Evolutionary conservation across 2,329 filamentous ascomycete genomes (phyloP).

Genomic region (Keithomyces neogunnii): DNA sequence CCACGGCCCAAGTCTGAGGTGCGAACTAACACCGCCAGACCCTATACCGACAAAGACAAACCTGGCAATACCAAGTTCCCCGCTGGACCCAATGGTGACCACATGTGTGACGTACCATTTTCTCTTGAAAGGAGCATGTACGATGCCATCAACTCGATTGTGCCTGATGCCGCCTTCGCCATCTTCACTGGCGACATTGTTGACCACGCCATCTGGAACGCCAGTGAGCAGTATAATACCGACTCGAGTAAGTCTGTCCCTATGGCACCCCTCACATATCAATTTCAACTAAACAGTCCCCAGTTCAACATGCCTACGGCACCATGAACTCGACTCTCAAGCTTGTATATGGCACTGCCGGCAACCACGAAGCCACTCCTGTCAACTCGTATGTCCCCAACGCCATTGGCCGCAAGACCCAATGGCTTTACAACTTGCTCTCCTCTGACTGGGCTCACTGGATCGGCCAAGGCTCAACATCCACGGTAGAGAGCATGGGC

Average conservation of each 20-base stretch:
- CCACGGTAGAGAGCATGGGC: slow-evolving; percentile 30
- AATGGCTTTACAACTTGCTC: slow-evolving; percentile 44
- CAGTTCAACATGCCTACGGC: slow-evolving; percentile 36
- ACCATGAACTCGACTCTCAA: slow-evolving; percentile 33
- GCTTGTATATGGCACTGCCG: slow-evolving; percentile 41
- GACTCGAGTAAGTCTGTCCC: slow-evolving; percentile 17
- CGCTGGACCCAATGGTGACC: slow-evolving; percentile 43
- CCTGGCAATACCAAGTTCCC: slow-evolving; percentile 40
- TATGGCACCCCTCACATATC: not conserved
- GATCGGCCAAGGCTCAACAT: slow-evolving; percentile 27
- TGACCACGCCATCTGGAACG: slow-evolving; percentile 43
- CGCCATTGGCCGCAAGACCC: slow-evolving; percentile 27
- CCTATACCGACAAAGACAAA: slow-evolving; percentile 36
- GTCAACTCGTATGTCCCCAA: slow-evolving; percentile 39
- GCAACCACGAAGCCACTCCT: slow-evolving; percentile 49
- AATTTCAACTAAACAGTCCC: not conserved
- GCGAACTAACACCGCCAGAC: slow-evolving; percentile 16
- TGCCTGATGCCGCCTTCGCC: slow-evolving; percentile 40
- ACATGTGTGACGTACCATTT: slow-evolving; percentile 43
- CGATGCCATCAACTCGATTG: slow-evolving; percentile 36
- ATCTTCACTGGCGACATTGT: slow-evolving; percentile 54
- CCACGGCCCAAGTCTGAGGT: not conserved
- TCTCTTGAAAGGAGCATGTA: slow-evolving; percentile 48
- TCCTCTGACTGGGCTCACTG: slow-evolving; percentile 37
- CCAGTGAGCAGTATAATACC: slow-evolving; percentile 24